A percentile compares a stretch with the other conserved stretches of the same genome.
These are phyloP conservation scores for Jackrogersella multiformis DNA, from an alignment of 495 filamentous ascomycete species.

Conservation along the genomic window DNA sequence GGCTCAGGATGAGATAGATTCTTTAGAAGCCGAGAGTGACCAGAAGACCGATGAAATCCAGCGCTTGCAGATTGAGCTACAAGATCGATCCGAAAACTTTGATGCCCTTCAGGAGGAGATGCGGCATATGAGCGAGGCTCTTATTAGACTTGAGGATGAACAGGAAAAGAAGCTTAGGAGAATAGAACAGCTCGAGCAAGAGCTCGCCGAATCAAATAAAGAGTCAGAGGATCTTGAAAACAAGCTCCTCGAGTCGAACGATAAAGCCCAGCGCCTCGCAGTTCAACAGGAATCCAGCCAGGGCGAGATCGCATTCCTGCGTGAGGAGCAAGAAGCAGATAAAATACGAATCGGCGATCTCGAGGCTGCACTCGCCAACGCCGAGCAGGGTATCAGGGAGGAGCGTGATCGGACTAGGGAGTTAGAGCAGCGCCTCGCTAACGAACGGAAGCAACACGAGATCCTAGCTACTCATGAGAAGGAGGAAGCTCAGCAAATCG, in stretches of 20 bases:
- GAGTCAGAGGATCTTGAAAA: conserved; percentile 82
- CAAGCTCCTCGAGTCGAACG: conserved; percentile 78
- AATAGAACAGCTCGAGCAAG: conserved; percentile 76
- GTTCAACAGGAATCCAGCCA: conserved; percentile 94
- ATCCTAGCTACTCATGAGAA: conserved; percentile 86
- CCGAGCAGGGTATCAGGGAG: conserved; percentile 74
- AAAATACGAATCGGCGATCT: conserved; percentile 98
- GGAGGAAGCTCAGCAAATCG: conserved; percentile 75
- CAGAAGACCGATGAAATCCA: conserved; percentile 76
- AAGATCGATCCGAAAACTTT: conserved; percentile 81
- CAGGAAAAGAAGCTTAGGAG: conserved; percentile 69
- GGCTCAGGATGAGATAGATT: conserved; percentile 83
- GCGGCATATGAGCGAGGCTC: conserved; percentile 83
- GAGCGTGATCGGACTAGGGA: conserved; percentile 83
- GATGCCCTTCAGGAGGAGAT: conserved; percentile 88
- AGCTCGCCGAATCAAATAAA: conserved; percentile 76
- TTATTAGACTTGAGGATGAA: conserved; percentile 88
- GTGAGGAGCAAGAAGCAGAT: conserved; percentile 96
- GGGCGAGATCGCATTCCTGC: conserved; percentile 91
- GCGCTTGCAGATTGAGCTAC: conserved; percentile 72
- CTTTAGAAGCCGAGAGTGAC: conserved; percentile 81
- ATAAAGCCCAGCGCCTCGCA: conserved; percentile 83
- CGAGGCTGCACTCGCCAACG: conserved; percentile 78
- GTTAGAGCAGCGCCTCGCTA: conserved; percentile 77
- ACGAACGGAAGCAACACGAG: conserved; percentile 86